Evolutionary conservation across 495 filamentous ascomycete species (phyloP).

Genomic region (Elasticomyces elasticus): DNA sequence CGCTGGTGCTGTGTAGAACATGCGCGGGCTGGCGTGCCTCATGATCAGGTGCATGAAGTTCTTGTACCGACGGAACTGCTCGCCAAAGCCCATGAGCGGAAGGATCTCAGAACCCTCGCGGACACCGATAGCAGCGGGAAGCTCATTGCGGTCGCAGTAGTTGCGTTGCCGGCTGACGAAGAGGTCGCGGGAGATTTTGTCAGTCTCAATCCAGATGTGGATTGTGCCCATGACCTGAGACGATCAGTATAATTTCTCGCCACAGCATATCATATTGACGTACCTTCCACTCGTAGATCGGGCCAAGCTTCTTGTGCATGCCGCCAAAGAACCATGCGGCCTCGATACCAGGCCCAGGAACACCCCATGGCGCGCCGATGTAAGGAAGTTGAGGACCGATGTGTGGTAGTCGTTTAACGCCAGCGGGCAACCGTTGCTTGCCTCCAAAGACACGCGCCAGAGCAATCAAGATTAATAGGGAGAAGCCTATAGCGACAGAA

Average conservation of each 20-base stretch:
- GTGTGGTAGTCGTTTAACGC: slow-evolving; percentile 7
- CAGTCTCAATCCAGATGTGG: slow-evolving; percentile 46
- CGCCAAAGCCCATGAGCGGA: slow-evolving; percentile 13
- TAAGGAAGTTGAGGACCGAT: slow-evolving; percentile 9
- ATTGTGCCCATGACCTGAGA: slow-evolving; percentile 34
- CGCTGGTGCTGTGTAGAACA: slow-evolving; percentile 10
- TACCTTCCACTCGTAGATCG: slow-evolving; percentile 43
- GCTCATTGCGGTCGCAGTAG: slow-evolving; percentile 19
- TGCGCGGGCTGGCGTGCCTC: slow-evolving; percentile 7
- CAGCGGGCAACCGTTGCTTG: slow-evolving; percentile 8
- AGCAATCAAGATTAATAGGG: slow-evolving; percentile 1
- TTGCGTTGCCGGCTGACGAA: slow-evolving; percentile 33
- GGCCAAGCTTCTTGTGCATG: slow-evolving; percentile 35
- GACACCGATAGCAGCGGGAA: slow-evolving; percentile 17
- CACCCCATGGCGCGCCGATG: slow-evolving; percentile 14
- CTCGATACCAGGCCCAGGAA: slow-evolving; percentile 14
- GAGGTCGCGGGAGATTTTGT: slow-evolving; percentile 47
- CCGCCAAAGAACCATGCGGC: slow-evolving; percentile 18
- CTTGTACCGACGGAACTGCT: slow-evolving; percentile 17
- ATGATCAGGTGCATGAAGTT: slow-evolving; percentile 22
- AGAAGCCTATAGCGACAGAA: neutral
- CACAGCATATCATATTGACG: neutral
- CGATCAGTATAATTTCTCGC: neutral
- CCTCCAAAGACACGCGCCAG: slow-evolving; percentile 7
- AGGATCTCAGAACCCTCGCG: slow-evolving; percentile 15